Conservation (phyloP, 2,329 filamentous ascomycete species). For the Trichoderma semiorbis region DNA sequence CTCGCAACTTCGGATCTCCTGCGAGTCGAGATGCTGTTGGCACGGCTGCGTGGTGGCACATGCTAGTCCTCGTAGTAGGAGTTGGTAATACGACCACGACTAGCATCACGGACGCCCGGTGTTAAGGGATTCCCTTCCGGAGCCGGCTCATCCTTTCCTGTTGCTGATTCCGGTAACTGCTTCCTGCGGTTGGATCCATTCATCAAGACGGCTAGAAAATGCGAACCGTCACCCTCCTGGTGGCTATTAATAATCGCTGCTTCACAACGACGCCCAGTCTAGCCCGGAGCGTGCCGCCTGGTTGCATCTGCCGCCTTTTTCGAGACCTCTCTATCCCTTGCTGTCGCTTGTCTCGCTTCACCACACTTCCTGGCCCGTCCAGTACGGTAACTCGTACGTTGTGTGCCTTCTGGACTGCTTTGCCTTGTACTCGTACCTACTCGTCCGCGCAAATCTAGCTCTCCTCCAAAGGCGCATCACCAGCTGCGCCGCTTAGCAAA, state of each 20-base stretch:
- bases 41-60: neutral
- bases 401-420: neutral
- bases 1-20: neutral
- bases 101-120: neutral
- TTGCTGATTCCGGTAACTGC: neutral
- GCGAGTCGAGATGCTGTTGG: neutral
- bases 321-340: neutral
- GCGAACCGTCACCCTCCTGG: neutral
- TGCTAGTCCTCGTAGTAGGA: neutral
- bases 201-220: neutral
- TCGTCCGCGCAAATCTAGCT: neutral
- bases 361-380: neutral
- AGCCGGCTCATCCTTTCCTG: neutral
- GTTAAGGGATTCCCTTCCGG: neutral
- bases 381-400: neutral
- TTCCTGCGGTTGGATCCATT: neutral
- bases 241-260: neutral
- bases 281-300: neutral
- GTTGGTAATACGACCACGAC: neutral
- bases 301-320: neutral
- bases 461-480: neutral
- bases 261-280: neutral
- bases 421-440: neutral
- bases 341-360: neutral
- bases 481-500: neutral